A percentile compares a stretch with the other conserved stretches of the same genome.
phyloP scores from a whole-genome alignment of 164 flowering plant species.

The Hamamelis virginiana region DNA sequence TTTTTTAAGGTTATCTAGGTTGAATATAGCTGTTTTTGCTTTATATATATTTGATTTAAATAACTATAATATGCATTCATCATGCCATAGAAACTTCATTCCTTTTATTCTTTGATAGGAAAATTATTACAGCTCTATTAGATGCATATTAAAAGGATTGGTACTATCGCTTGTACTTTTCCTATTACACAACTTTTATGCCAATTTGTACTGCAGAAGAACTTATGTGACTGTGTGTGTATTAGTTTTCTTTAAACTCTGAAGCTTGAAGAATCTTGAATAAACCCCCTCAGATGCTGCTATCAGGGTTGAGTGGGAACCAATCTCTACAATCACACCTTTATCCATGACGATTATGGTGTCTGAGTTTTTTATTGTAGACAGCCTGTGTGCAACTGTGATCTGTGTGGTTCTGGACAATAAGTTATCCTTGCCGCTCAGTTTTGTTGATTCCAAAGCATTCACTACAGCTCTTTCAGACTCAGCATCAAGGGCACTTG shows the following conservation, averaged over 20 bases:
- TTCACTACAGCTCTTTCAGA: conserved; percentile 49
- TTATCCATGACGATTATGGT: conserved; percentile 63
- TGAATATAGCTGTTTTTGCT: neutral
- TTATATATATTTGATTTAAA: neutral
- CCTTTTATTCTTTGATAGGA: neutral
- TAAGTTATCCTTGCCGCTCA: conserved; percentile 12
- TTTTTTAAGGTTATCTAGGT: neutral
- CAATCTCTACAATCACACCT: conserved; percentile 65
- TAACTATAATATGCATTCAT: neutral
- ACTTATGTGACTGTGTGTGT: neutral
- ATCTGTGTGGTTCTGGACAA: conserved; percentile 43
- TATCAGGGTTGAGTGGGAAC: conserved; percentile 46
- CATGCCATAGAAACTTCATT: neutral
- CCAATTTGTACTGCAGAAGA: too few relatives aligned
- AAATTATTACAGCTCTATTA: neutral
- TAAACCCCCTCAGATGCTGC: conserved; percentile 45
- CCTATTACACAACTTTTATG: too few relatives aligned
- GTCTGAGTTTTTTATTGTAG: conserved; percentile 60
- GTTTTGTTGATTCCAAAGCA: conserved; percentile 42
- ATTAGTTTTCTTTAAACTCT: conserved; percentile 26
- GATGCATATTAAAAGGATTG: neutral
- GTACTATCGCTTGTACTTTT: too few relatives aligned
- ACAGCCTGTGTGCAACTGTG: conserved; percentile 70
- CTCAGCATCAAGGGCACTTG: conserved; percentile 75
- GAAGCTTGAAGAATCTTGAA: conserved; percentile 49